Evolutionary conservation across 2,329 filamentous ascomycete genomes (phyloP).

Genomic region (Aspergillus brunneoviolaceus): DNA sequence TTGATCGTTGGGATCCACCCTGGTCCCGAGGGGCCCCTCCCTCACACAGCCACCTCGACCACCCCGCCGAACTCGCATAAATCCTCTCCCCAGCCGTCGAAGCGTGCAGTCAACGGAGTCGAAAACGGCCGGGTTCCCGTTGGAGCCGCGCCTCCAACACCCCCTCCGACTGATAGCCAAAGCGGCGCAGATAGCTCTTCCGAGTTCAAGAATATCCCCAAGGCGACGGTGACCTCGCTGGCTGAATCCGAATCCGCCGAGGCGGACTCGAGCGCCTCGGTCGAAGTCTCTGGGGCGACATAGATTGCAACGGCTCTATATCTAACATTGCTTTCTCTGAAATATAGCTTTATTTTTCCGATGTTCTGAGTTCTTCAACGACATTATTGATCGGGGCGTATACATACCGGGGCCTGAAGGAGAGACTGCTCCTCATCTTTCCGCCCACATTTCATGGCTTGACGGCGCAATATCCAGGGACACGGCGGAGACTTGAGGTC

Average conservation of each 20-base stretch:
- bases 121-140: slow-evolving; percentile 48
- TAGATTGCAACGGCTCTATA: slow-evolving; percentile 14
- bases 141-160: slow-evolving; percentile 62
- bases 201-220: slow-evolving; percentile 35
- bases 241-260: slow-evolving; percentile 31
- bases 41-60: slow-evolving; percentile 36
- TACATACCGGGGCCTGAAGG: slow-evolving; percentile 39
- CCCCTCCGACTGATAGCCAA: slow-evolving; percentile 67
- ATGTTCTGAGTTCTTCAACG: slow-evolving; percentile 23
- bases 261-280: slow-evolving; percentile 26
- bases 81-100: slow-evolving; percentile 38
- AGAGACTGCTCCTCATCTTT: slow-evolving; percentile 25
- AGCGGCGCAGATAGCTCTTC: slow-evolving; percentile 54
- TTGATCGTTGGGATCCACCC: slow-evolving; percentile 46
- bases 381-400: slow-evolving; percentile 37
- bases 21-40: slow-evolving; percentile 22
- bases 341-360: slow-evolving; percentile 24
- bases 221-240: slow-evolving; percentile 35
- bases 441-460: slow-evolving; percentile 31
- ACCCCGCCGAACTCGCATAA: slow-evolving; percentile 43
- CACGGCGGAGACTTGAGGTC: slow-evolving; percentile 19
- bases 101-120: slow-evolving; percentile 33
- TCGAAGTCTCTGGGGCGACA: slow-evolving; percentile 27
- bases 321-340: slow-evolving; percentile 23
- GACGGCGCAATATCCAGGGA: slow-evolving; percentile 33